phyloP scores from a whole-genome alignment of 2,329 filamentous ascomycete species.

The Cercospora sp. region DNA sequence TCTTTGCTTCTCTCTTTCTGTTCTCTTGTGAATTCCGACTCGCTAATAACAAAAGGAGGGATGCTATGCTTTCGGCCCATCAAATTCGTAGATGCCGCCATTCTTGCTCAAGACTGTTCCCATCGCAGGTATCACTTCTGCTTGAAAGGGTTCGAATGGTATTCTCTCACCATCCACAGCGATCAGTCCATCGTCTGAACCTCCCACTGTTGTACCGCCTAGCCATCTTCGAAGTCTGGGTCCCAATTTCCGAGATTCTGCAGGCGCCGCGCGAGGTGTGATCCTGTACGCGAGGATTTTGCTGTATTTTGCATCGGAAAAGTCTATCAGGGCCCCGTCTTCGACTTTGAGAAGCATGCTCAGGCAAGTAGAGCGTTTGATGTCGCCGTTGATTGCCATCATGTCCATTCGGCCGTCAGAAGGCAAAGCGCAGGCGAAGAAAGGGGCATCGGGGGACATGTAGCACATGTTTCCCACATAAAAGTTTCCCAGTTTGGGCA shows the following conservation, averaged over 20 bases:
- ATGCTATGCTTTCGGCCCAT: constrained; percentile 28
- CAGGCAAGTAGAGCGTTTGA: constrained; percentile 66
- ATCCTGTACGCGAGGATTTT: constrained; percentile 89
- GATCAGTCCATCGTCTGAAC: constrained; percentile 75
- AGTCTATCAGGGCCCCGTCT: constrained; percentile 74
- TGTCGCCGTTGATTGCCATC: constrained; percentile 74
- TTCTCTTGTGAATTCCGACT: neutral
- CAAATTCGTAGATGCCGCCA: constrained; percentile 68
- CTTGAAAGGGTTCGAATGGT: constrained; percentile 87
- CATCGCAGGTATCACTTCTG: constrained; percentile 78
- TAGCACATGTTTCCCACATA: constrained; percentile 94
- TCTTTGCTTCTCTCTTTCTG: too few species aligned
- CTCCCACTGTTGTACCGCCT: constrained; percentile 31
- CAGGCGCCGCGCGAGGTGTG: constrained; percentile 54
- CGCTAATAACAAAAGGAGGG: neutral
- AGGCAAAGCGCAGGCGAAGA: constrained; percentile 81
- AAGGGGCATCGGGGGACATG: constrained; percentile 83
- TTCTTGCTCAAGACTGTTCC: constrained; percentile 81
- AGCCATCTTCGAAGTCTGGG: constrained; percentile 33
- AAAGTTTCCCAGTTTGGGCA: constrained; percentile 83
- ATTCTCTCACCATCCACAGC: constrained; percentile 90
- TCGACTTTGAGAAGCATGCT: constrained; percentile 71
- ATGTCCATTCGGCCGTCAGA: constrained; percentile 86
- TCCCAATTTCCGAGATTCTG: constrained; percentile 20
- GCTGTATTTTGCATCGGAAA: constrained; percentile 72